Conservation (phyloP, 495 filamentous ascomycete genomes). For the Talaromyces stipitatus region DNA sequence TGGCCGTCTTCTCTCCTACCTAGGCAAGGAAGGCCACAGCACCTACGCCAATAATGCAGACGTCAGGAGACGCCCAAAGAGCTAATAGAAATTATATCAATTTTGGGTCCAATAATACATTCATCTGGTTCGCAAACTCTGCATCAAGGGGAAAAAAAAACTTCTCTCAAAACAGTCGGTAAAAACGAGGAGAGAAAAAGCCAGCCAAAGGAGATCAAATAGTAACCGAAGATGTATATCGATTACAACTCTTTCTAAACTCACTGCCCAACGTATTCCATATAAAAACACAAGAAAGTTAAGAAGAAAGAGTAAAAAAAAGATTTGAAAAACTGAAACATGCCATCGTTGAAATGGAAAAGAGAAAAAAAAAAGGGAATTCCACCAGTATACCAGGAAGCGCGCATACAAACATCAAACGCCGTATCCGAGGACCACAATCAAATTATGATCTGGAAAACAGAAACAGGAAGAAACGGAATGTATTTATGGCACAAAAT, state of each 20-base stretch:
- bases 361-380: background rate
- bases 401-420: background rate
- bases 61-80: too few relatives aligned
- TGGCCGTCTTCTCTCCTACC: too few relatives aligned
- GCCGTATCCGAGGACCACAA: background rate
- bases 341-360: background rate
- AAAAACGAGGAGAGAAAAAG: background rate
- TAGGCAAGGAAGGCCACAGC: too few relatives aligned
- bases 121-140: background rate
- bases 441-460: background rate
- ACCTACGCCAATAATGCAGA: too few relatives aligned
- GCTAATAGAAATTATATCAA: background rate
- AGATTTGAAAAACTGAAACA: background rate
- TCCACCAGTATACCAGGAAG: background rate
- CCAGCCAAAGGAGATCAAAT: background rate
- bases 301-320: background rate
- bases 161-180: background rate
- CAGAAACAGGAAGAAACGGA: background rate
- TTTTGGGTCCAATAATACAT: background rate
- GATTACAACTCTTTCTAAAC: background rate
- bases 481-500: constrained; percentile 1
- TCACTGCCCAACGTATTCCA: background rate
- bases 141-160: background rate
- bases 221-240: too few relatives aligned
- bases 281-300: background rate